Evolutionary conservation across 768 basidiomycete genomes (phyloP), one percentile per base, ranked within the genome.

Genomic region (Boletus rufocinnamomeus): DNA sequence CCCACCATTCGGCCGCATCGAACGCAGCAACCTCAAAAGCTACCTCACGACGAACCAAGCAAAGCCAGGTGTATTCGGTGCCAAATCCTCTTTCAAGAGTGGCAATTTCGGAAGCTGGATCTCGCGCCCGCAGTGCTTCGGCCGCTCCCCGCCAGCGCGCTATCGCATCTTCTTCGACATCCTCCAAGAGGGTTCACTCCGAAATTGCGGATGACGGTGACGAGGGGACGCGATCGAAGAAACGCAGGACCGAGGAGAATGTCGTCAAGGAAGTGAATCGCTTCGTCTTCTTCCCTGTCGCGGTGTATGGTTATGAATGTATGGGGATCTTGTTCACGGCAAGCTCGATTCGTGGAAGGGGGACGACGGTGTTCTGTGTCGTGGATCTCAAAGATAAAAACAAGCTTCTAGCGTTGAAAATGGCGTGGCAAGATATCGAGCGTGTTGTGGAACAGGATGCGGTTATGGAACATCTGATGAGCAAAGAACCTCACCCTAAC

Each of bases 351-450:
- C n/a, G n/a, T n/a, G n/a, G n/a, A n/a, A n/a, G n/a, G n/a, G n/a
- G n/a, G n/a, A n/a, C n/a, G n/a, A n/a, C n/a, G n/a, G n/a, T n/a
- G n/a, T n/a, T n/a, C n/a, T n/a, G n/a, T n/a, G n/a, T n/a, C n/a
- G n/a, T n/a, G n/a, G n/a, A n/a, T n/a, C n/a, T n/a, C n/a, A 28
- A 28, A 28, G 28, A 28, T 6, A 4, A 28, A 28, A 28, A 28
- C 28, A 28, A 28, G 28, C 28, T 28, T 28, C 6, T 47, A n/a
- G 50, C 52, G 0, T 37, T 54, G 27, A 61, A 58, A 28, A 52
- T 40, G 38, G 56, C 59, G 1, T 63, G 56, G 59, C 57, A 63
- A 44, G 61, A 58, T 52, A 17, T 56, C 7, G 23, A 13, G 16
- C 48, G 54, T 6, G 13, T 25, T 1, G n/a, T 7, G 1, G 54